These are phyloP conservation scores for Eremomyces bilateralis DNA, from an alignment of 495 filamentous ascomycete genomes.

Conservation along the genomic window DNA sequence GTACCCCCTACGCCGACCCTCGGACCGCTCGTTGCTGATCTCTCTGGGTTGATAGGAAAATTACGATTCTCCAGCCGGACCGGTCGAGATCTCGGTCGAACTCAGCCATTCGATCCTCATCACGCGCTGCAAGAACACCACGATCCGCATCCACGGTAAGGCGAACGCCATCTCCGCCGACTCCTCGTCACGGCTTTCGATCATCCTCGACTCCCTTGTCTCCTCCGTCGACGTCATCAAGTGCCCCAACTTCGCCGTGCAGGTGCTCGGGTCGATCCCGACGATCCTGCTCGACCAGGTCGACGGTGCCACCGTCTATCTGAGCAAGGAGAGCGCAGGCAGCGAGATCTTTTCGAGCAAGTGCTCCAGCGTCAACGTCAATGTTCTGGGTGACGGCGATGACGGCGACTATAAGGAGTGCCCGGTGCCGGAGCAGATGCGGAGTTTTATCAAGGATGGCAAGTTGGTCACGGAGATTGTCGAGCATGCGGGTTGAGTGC, in stretches of 20 bases:
- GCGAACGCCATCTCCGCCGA: conserved; percentile 88
- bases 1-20: conserved; percentile 3
- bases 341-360: conserved; percentile 82
- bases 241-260: conserved; percentile 72
- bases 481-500: conserved; percentile 43
- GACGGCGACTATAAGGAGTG: conserved; percentile 65
- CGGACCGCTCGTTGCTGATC: background rate
- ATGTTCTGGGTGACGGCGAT: conserved; percentile 45
- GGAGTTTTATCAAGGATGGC: conserved; percentile 55
- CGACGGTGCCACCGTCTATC: conserved; percentile 70
- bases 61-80: conserved; percentile 47
- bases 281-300: conserved; percentile 83
- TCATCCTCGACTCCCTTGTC: conserved; percentile 77
- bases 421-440: conserved; percentile 74
- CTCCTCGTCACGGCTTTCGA: conserved; percentile 61
- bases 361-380: conserved; percentile 62
- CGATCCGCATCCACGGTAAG: conserved; percentile 73
- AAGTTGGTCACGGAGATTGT: conserved; percentile 71
- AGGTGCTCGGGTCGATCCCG: conserved; percentile 64
- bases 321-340: conserved; percentile 49
- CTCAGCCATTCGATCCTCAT: conserved; percentile 85
- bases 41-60: conserved; percentile 41
- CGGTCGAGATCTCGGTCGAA: conserved; percentile 51
- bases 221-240: conserved; percentile 88
- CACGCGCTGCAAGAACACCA: conserved; percentile 71